Evolutionary conservation across 2,329 filamentous ascomycete genomes (phyloP).

Genomic region (Emergomyces orientalis): DNA sequence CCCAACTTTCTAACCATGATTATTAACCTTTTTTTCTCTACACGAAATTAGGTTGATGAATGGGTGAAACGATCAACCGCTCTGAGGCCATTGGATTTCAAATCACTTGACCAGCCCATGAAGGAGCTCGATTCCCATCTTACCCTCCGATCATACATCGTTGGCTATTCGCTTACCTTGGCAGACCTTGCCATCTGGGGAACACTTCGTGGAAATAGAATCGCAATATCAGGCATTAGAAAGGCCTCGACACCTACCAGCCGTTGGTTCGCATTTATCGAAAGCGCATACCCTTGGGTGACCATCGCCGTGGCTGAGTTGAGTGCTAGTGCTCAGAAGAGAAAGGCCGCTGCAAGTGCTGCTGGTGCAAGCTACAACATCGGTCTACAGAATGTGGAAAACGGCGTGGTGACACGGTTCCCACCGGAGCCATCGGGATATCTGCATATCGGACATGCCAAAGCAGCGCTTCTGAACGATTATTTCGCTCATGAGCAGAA

Average conservation of each 20-base stretch:
- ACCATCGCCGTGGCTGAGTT: constrained; percentile 15
- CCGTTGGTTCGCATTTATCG: constrained; percentile 20
- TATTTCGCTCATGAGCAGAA: constrained; percentile 94
- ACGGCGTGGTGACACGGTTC: constrained; percentile 28
- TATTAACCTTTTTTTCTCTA: background rate
- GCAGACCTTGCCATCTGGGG: constrained; percentile 19
- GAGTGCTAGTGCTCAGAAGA: constrained; percentile 15
- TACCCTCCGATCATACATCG: constrained; percentile 17
- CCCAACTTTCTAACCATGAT: background rate
- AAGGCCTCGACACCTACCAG: constrained; percentile 10
- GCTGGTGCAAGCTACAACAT: constrained; percentile 23
- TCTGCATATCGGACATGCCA: constrained; percentile 63
- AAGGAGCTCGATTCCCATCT: constrained; percentile 20
- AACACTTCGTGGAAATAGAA: constrained; percentile 18
- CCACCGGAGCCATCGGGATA: constrained; percentile 31
- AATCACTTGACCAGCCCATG: constrained; percentile 17
- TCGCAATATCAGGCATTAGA: constrained; percentile 13
- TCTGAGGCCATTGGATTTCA: constrained; percentile 15
- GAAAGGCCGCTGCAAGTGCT: constrained; percentile 18
- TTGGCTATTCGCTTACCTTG: constrained; percentile 17
- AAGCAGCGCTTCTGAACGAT: constrained; percentile 86
- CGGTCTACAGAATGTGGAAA: constrained; percentile 23
- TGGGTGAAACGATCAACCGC: constrained; percentile 16
- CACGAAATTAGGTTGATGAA: constrained; percentile 14
- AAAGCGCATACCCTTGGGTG: constrained; percentile 19